Base-by-base conservation (phyloP, 768 basidiomycete species). In the Clitopilus hobsonii region DNA sequence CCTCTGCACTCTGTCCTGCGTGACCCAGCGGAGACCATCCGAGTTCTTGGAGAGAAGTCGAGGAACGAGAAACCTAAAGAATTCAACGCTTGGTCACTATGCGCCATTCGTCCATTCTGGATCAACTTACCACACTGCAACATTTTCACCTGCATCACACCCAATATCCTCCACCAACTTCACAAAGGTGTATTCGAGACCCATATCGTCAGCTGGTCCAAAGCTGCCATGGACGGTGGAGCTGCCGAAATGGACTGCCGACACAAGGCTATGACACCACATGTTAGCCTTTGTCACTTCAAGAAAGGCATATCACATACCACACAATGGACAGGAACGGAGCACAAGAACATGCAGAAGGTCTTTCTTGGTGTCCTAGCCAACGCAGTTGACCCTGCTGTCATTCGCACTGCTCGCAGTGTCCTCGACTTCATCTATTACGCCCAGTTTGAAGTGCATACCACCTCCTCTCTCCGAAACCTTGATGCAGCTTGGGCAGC, bases 181-280 rank as follows among this genome's bases (percentile, higher is more conserved):
- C 70, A 79, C 61, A 74, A 81, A 57, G 79, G 79, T 0, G 54
- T 77, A 1, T 75, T 79, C 67, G 75, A 75, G 51, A 71, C 77
- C 50, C 77, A 79, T 49, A 51, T 75, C 2, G 63, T 71, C 0
- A 65, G 61, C 5, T 79, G 74, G 77, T 66, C 60, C 8, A 61
- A 59, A n/a, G n/a, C n/a, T n/a, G n/a, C n/a, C n/a, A 5, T 22
- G 38, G 32, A 57, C 61, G 1, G 51, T 65, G 14, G 63, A 24
- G 22, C 41, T 52, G n/a, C 38, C 50, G 73, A 74, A 53, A 32
- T 78, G 6, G 75, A 79, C 55, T 30, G 29, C 0, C 64, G 68
- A 0, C 72, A 72, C 59, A 56, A 59, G 26, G 49, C 58, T 1
- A 68, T 76, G 65, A 45, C 66, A 66, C 69, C 22, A 65, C 68